A percentile compares a stretch with the other conserved stretches of the same genome.
Evolutionary conservation across 2,329 filamentous ascomycete genomes (phyloP).

Genomic region (Chaetomiaceae sp.): DNA sequence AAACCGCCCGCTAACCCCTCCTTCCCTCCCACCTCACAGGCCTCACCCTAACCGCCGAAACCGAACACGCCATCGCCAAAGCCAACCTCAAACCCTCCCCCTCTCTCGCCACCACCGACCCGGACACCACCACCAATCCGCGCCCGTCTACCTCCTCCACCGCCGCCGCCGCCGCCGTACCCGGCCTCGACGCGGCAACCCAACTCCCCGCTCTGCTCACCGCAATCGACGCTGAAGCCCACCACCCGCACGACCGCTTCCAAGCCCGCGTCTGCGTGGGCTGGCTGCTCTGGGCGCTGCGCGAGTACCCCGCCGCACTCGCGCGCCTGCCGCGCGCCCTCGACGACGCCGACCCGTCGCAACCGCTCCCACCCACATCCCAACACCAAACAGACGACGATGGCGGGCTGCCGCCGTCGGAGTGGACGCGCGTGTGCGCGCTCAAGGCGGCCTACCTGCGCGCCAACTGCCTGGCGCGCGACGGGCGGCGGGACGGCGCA

Average conservation of each 20-base stretch:
- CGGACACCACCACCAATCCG: constrained; percentile 34
- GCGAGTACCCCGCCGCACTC: constrained; percentile 59
- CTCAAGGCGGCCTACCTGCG: constrained; percentile 74
- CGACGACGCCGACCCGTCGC: constrained; percentile 42
- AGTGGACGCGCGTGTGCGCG: constrained; percentile 78
- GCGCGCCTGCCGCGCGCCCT: constrained; percentile 58
- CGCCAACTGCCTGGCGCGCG: constrained; percentile 54
- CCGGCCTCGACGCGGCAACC: constrained; percentile 40
- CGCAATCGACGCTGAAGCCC: constrained; percentile 53
- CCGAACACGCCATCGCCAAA: constrained; percentile 59
- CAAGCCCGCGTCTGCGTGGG: constrained; percentile 79
- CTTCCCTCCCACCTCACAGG: constrained; percentile 46
- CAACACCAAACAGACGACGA: constrained; percentile 23
- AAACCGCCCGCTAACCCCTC: neutral
- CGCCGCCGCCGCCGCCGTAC: constrained; percentile 31
- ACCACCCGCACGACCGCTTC: constrained; percentile 53
- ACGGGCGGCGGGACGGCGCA: constrained; percentile 49
- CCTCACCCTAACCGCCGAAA: constrained; percentile 62
- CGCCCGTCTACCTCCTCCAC: too few species aligned
- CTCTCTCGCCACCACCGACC: constrained; percentile 24
- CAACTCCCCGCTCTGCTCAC: constrained; percentile 46
- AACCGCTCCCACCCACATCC: constrained; percentile 42
- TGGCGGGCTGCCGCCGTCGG: constrained; percentile 47
- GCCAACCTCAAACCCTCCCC: constrained; percentile 39
- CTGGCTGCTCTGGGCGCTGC: constrained; percentile 76